Base-by-base conservation (phyloP, 1,284 basidiomycete species). In the Malassezia yamatoensis region DNA sequence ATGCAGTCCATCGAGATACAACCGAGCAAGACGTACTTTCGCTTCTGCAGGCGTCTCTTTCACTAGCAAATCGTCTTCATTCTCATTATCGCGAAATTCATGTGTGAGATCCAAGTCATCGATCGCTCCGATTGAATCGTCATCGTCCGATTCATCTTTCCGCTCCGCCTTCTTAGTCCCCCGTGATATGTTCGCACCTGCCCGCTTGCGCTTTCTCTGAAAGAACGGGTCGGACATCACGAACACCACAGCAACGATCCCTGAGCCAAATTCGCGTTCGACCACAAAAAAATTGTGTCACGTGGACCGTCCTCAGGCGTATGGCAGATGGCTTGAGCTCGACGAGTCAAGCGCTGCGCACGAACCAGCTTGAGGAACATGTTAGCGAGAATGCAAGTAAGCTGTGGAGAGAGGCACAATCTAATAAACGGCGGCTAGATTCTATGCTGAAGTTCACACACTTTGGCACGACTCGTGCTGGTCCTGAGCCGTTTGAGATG, bases 21-120 rank as follows among this genome's bases (percentile, higher is more conserved):
- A 77, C 74, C 89, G 86, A 3, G 93, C 91, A 24, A 98, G 78
- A 55, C 94, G 78, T 11, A 98, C 79, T 55, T 93, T 79, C 76
- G 98, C 96, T 79, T 93, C 85, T 0, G 90, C 90, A 0, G 90
- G 89, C 1, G 91, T 96, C 79, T 98, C 77, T 34, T 56, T 60
- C 2, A 58, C 58, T 18, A 63, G 62, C 3, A 61, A 63, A 40
- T 65, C 70, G 8, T 35, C 50, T 4, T 65, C 63, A 37, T 58
- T 61, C 24, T 62, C 54, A 16, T 44, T 34, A 10, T 21, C 59
- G 49, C 63, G 58, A 47, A 66, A 70, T 18, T 40, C 44, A 52
- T 71, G 68, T 10, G 49, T 43, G 5, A 74, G 58, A 39, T 74
- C 67, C 64, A 72, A 63, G 16, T 66, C 66, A 33, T 68, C 70